Conservation (phyloP, 1,139 yeast genomes). For the Arxiozyma slooffiae region DNA sequence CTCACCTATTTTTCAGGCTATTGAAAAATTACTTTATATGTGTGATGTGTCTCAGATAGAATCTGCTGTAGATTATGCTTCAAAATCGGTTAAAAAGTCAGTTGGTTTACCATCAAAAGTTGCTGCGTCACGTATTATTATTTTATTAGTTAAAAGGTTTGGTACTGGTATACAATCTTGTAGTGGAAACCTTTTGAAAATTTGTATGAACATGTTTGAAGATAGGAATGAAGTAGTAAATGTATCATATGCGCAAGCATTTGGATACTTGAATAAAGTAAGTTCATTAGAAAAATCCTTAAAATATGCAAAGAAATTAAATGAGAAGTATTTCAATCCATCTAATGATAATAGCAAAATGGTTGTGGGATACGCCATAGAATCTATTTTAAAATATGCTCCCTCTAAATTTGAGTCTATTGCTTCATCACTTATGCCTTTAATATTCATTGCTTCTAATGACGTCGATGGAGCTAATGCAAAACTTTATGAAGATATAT, state of each 20-base stretch:
- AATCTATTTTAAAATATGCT: constrained; percentile 60
- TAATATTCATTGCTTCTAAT: constrained; percentile 69
- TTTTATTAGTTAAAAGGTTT: constrained; percentile 52
- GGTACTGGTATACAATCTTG: constrained; percentile 45
- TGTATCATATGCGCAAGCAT: constrained; percentile 66
- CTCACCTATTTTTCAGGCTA: constrained; percentile 85
- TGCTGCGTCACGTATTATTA: constrained; percentile 71
- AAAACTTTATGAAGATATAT: constrained; percentile 49
- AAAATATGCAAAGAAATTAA: constrained; percentile 45
- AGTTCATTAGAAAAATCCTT: constrained; percentile 46
- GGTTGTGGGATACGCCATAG: constrained; percentile 55
- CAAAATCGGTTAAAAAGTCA: constrained; percentile 45
- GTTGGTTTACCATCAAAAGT: constrained; percentile 90
- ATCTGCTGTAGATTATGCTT: constrained; percentile 42
- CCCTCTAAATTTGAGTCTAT: constrained; percentile 58
- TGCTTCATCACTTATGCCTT: constrained; percentile 60
- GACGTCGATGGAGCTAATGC: constrained; percentile 45
- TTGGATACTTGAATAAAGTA: constrained; percentile 68
- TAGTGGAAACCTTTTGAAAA: constrained; percentile 52
- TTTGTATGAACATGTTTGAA: constrained; percentile 49
- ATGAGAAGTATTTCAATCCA: constrained; percentile 50
- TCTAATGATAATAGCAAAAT: constrained; percentile 40
- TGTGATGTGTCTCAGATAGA: constrained; percentile 46
- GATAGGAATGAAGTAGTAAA: constrained; percentile 69
- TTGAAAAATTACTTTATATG: constrained; percentile 57